phyloP scores from a whole-genome alignment of 2,329 filamentous ascomycete species.

The Alternaria atra region DNA sequence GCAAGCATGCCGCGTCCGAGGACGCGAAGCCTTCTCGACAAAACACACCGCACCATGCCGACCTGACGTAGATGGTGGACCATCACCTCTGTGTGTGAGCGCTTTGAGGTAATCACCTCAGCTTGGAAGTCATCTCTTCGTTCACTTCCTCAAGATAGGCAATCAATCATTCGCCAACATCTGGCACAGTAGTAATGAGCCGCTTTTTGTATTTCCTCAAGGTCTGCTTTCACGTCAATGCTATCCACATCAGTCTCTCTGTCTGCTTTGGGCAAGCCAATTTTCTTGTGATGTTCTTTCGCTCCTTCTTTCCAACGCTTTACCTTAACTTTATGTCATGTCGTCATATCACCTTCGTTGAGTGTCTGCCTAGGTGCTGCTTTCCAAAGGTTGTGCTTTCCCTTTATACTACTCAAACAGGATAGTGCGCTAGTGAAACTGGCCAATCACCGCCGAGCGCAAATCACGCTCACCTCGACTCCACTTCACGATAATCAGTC shows the following conservation, averaged over 20 bases:
- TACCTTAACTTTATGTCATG: not conserved
- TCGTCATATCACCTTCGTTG: not conserved
- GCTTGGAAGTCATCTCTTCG: not conserved
- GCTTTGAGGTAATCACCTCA: not conserved
- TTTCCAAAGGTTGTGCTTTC: not conserved
- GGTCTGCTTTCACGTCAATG: not conserved
- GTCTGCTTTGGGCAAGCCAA: not conserved
- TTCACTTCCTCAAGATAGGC: not conserved
- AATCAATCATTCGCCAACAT: not conserved
- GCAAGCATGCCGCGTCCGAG: not conserved
- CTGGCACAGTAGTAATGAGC: not conserved
- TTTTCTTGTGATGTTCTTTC: not conserved
- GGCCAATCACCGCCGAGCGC: conserved; percentile 3
- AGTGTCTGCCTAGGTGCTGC: not conserved
- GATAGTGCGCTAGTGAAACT: conserved; percentile 5
- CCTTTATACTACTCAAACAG: not conserved
- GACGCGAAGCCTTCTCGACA: not conserved
- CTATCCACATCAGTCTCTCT: not conserved
- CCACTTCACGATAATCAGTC: not conserved
- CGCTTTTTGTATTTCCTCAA: not conserved
- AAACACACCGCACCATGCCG: not conserved
- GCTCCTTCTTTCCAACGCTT: too few species aligned
- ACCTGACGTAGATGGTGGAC: not conserved
- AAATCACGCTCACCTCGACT: conserved; percentile 3
- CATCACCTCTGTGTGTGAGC: not conserved